These are phyloP conservation scores for Alternaria incomplexa DNA, from an alignment of 2,329 filamentous ascomycete species.

Conservation along the genomic window DNA sequence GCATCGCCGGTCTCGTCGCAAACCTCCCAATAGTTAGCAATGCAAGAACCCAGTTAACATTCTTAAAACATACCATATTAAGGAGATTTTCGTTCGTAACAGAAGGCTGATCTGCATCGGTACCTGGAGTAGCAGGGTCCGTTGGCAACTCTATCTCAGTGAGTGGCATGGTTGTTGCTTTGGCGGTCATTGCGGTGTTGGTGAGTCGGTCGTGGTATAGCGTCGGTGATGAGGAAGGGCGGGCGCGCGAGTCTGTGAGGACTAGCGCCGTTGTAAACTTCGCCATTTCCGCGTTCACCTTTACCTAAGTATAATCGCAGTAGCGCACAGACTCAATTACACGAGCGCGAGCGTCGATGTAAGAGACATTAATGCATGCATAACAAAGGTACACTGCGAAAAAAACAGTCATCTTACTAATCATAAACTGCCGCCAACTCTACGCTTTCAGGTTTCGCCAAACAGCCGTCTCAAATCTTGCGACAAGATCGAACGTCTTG, in stretches of 20 bases:
- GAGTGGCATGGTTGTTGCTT: neutral
- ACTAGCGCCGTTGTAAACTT: neutral
- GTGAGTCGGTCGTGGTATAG: neutral
- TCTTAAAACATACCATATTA: neutral
- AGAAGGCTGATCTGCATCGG: neutral
- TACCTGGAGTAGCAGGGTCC: neutral
- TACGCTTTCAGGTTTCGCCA: slow-evolving; percentile 19
- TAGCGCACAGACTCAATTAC: neutral
- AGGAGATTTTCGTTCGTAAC: neutral
- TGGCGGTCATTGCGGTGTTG: neutral
- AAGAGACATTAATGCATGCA: neutral
- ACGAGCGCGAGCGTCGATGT: neutral
- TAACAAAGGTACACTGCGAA: neutral
- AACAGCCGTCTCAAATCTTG: slow-evolving; percentile 30
- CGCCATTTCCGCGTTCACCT: neutral
- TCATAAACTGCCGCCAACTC: neutral
- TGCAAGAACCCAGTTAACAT: neutral
- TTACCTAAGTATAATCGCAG: neutral
- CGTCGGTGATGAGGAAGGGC: neutral
- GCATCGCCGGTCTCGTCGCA: neutral
- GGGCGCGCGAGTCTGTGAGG: neutral
- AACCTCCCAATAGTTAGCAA: neutral
- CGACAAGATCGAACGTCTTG: slow-evolving; percentile 16
- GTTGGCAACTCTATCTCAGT: neutral
- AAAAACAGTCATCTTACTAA: neutral